Evolutionary conservation across 768 basidiomycete genomes (phyloP).

Genomic region (Suillus paluster): DNA sequence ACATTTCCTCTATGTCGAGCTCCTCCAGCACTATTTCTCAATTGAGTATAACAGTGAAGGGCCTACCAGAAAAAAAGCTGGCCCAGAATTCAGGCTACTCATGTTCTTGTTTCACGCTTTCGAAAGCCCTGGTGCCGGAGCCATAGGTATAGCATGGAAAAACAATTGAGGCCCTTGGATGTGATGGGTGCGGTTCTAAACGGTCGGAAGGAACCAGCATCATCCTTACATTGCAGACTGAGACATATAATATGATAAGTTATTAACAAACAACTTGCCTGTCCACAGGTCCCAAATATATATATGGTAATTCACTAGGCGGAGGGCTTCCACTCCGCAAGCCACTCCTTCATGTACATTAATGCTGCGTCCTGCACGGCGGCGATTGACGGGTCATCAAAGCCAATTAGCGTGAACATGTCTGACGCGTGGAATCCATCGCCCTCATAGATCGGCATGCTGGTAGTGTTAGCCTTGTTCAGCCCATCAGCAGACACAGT

Average conservation of each 20-base stretch:
- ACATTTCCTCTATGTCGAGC: not conserved
- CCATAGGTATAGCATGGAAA: not conserved
- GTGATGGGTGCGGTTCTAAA: not conserved
- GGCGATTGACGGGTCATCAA: slow-evolving; percentile 52
- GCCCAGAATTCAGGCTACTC: not conserved
- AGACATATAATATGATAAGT: not conserved
- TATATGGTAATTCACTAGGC: not conserved
- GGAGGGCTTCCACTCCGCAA: slow-evolving; percentile 36
- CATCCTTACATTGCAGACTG: not conserved
- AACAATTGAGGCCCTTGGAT: not conserved
- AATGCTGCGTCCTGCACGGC: slow-evolving; percentile 60
- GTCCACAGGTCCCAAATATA: not conserved
- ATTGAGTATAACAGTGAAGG: not conserved
- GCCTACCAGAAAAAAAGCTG: no score
- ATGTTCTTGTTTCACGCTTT: no score
- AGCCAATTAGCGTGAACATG: slow-evolving; percentile 43
- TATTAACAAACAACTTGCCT: not conserved
- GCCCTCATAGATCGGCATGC: slow-evolving; percentile 59
- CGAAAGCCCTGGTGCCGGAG: not conserved
- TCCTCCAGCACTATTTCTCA: not conserved
- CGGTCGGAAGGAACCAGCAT: not conserved
- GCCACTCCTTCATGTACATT: no score
- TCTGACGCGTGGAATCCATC: slow-evolving; percentile 77
- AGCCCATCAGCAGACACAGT: slow-evolving; percentile 65
- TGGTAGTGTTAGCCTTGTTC: slow-evolving; percentile 48